These are phyloP conservation scores for Mortierella sp. DNA, from an alignment of 371 early-diverging fungal species.

Conservation along the genomic window DNA sequence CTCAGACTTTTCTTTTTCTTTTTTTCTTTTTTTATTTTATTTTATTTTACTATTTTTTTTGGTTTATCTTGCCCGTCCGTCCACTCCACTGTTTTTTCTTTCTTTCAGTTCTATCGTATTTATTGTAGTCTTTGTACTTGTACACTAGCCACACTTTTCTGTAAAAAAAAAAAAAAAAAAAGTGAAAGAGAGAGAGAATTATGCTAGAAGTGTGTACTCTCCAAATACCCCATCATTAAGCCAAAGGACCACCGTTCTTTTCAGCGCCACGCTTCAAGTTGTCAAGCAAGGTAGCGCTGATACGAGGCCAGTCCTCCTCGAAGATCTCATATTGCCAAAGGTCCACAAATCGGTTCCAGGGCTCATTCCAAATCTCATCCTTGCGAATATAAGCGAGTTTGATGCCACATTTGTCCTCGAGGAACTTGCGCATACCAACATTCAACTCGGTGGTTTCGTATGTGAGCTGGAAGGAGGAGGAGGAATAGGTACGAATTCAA, in stretches of 20 bases:
- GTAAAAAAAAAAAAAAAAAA: background rate
- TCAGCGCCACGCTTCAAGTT: conserved; percentile 32
- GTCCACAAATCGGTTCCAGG: conserved; percentile 27
- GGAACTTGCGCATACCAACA: conserved; percentile 42
- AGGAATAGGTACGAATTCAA: too few species aligned
- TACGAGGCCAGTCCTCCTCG: conserved; percentile 51
- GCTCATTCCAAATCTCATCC: conserved; percentile 36
- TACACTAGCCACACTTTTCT: too few species aligned
- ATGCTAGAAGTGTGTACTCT: background rate
- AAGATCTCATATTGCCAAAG: conserved; percentile 41
- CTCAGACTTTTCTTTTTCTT: background rate
- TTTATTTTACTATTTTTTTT: background rate
- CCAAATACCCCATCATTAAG: background rate
- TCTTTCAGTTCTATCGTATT: too few species aligned
- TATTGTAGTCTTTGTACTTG: too few species aligned
- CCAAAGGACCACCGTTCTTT: background rate
- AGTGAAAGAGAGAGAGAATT: background rate
- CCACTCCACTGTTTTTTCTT: too few species aligned
- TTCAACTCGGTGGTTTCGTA: conserved; percentile 45
- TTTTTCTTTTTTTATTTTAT: background rate
- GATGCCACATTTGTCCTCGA: conserved; percentile 37
- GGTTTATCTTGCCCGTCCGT: background rate
- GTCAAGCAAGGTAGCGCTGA: conserved; percentile 24
- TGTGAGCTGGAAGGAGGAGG: conserved; percentile 16
- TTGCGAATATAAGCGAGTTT: conserved; percentile 24